Evolutionary conservation across 2,329 filamentous ascomycete species (phyloP), one percentile per base, ranked within the genome.

Genomic region (Colletotrichum sp.): DNA sequence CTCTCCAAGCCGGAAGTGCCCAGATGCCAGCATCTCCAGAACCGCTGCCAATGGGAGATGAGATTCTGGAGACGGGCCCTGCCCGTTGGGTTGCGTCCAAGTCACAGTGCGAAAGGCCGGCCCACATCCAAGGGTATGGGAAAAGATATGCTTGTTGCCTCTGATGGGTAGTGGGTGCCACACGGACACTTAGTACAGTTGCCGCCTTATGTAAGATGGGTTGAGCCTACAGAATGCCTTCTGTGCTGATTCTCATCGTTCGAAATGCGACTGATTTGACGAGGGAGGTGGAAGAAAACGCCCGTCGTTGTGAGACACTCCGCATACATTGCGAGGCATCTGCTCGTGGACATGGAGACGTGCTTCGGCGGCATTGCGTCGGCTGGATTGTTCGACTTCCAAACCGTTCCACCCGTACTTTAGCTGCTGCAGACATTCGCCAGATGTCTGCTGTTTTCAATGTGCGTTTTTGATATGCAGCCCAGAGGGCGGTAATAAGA

Each of bases 241-340:
- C 26, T n/a, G 49, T 39, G 12, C 39, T 63, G 9, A 8, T 24
- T 21, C 55, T 32, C 67, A 28, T 70, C n/a, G 26, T 39, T 62
- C 68, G 55, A n/a, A n/a, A 26, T 60, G 32, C 52, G n/a, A 28
- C 36, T 49, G 21, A 72, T 26, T 32, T 52, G 72, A 32, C 62
- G 24, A 36, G 62, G 72, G 39, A 52, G 62, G 8, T 55, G 69
- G 62, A 32, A 71, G 28, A 15, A 36, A 32, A 63, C 70, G 69
- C 55, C 73, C 73, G 69, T 49, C 73, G 21, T 68, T 32, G 44
- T 76, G 73, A 73, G 70, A 76, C 73, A 76, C 60, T 59, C 73
- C 52, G 64, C 57, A 64, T 52, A 28, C 57, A 65, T 28, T 30
- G 59, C 57, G 57, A 73, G 21, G 49, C 63, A 52, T 64, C 63